Conservation (phyloP, 768 basidiomycete species). For the Leccinum sublutescens region DNA sequence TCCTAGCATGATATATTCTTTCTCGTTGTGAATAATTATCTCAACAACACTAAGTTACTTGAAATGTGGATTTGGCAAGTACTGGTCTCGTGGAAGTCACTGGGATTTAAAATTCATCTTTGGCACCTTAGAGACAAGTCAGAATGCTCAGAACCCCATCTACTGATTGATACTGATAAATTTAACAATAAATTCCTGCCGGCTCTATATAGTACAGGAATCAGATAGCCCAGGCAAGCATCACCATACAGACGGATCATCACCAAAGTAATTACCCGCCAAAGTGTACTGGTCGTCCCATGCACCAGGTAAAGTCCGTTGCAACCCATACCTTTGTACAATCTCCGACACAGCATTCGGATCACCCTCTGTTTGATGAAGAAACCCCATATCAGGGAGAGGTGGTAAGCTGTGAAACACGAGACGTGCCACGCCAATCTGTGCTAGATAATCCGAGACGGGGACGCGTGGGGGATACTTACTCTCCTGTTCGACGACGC, state of each 20-base stretch:
- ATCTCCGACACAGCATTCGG: slow-evolving; percentile 44
- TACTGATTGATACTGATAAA: neutral
- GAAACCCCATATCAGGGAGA: slow-evolving; percentile 41
- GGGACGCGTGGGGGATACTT: slow-evolving; percentile 53
- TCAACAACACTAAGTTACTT: too few relatives aligned
- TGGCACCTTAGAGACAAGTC: too few relatives aligned
- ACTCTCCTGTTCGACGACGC: slow-evolving; percentile 51
- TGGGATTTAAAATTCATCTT: too few relatives aligned
- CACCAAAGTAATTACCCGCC: slow-evolving; percentile 64
- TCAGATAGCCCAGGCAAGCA: neutral
- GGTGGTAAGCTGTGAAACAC: slow-evolving; percentile 70
- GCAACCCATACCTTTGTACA: slow-evolving; percentile 51
- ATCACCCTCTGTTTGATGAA: slow-evolving; percentile 40
- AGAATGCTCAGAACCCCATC: too few relatives aligned
- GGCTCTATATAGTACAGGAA: neutral
- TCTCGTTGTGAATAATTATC: too few relatives aligned
- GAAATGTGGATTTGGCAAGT: too few relatives aligned
- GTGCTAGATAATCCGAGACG: slow-evolving; percentile 54
- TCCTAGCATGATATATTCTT: too few relatives aligned
- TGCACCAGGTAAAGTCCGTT: slow-evolving; percentile 36
- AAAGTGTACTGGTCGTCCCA: slow-evolving; percentile 49
- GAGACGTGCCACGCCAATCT: slow-evolving; percentile 58
- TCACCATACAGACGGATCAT: slow-evolving; percentile 47
- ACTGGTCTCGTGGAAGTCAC: too few relatives aligned
- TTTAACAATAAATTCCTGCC: neutral